A percentile compares a stretch with the other conserved stretches of the same genome.
These are phyloP conservation scores for Centaurea solstitialis DNA, from an alignment of 129 eudicot species.

Conservation along the genomic window DNA sequence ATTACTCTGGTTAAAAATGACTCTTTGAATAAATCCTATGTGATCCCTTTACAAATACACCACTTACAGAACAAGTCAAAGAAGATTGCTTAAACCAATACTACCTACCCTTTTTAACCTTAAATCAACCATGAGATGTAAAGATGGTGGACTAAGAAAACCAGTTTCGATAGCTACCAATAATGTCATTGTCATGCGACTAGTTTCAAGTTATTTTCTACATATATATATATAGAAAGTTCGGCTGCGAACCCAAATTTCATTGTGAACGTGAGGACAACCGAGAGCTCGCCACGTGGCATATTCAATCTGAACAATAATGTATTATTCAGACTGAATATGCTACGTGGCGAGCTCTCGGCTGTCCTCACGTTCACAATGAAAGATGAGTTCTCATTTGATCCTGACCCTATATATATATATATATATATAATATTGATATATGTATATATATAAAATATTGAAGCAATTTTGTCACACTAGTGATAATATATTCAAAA, in stretches of 20 bases:
- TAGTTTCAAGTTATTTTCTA: conserved; percentile 24
- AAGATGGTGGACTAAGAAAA: conserved; percentile 9
- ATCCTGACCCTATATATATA: too few species aligned
- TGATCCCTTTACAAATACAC: neutral
- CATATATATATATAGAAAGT: too few species aligned
- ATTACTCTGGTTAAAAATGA: neutral
- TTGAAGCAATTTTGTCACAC: conserved; percentile 14
- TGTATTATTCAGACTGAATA: too few species aligned
- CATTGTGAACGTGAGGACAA: too few species aligned
- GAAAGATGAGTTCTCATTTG: too few species aligned
- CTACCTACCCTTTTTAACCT: neutral
- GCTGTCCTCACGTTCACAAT: too few species aligned
- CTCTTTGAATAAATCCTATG: neutral
- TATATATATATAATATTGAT: too few species aligned
- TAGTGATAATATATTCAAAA: conserved; percentile 17
- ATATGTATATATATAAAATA: neutral
- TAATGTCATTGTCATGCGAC: conserved; percentile 18
- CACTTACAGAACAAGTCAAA: neutral
- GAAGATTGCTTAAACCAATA: neutral
- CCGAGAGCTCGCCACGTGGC: too few species aligned
- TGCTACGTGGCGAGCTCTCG: too few species aligned
- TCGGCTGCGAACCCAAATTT: too few species aligned
- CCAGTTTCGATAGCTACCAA: neutral
- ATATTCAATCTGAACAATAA: too few species aligned
- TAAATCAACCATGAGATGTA: neutral